These are phyloP conservation scores for Bertia moriformis DNA, from an alignment of 2,329 filamentous ascomycete species.

Conservation along the genomic window DNA sequence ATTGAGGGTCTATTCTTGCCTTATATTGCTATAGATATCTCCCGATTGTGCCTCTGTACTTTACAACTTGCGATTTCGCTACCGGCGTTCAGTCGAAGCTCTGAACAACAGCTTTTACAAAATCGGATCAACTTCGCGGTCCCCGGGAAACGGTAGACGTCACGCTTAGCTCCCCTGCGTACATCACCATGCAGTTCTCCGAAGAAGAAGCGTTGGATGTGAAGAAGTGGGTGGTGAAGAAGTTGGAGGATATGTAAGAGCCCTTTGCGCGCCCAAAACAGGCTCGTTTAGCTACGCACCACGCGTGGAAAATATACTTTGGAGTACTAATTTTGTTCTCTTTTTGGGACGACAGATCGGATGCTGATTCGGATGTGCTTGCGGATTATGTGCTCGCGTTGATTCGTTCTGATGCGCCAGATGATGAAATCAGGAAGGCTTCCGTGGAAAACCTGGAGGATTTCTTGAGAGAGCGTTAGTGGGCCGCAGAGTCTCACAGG, in stretches of 20 bases:
- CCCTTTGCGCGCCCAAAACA: background rate
- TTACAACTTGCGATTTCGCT: too few relatives aligned
- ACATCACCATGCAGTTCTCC: conserved; percentile 35
- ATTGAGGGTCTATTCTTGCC: too few relatives aligned
- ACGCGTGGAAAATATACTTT: background rate
- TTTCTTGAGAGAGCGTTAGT: conserved; percentile 36
- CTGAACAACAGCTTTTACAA: too few relatives aligned
- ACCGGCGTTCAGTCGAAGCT: too few relatives aligned
- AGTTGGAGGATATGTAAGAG: conserved; percentile 39
- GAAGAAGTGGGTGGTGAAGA: conserved; percentile 42
- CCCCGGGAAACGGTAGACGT: too few relatives aligned
- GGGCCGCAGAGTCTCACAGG: conserved; percentile 5
- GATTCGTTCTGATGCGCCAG: conserved; percentile 35
- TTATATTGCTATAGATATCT: too few relatives aligned
- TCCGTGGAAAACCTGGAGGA: conserved; percentile 40
- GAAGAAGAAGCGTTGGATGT: conserved; percentile 34
- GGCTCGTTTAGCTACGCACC: conserved; percentile 2
- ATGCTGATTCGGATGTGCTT: conserved; percentile 44
- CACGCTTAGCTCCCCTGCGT: too few relatives aligned
- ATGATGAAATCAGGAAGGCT: conserved; percentile 32
- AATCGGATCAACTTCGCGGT: too few relatives aligned
- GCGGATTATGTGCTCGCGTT: conserved; percentile 47
- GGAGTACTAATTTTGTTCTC: background rate
- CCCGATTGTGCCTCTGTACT: too few relatives aligned
- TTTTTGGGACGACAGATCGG: conserved; percentile 27